A percentile compares a stretch with the other conserved stretches of the same genome.
Conservation (phyloP, 2,329 filamentous ascomycete species). For the Sporothrix variecibatus region DNA sequence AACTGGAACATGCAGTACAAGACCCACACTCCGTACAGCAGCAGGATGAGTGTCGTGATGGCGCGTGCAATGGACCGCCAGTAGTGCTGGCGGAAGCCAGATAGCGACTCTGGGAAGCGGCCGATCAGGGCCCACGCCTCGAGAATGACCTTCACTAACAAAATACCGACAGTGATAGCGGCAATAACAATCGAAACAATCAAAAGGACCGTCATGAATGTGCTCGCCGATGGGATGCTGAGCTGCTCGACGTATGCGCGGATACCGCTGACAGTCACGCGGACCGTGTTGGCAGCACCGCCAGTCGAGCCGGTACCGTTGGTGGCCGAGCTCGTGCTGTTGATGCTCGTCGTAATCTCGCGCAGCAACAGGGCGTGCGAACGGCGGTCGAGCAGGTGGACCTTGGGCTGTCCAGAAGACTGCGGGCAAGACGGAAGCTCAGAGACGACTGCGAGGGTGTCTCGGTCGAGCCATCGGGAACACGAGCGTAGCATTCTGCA, state of each 20-base stretch:
- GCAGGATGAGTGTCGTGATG: slow-evolving; percentile 84
- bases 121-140: slow-evolving; percentile 91
- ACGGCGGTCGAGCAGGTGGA: slow-evolving; percentile 18
- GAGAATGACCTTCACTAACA: slow-evolving; percentile 87
- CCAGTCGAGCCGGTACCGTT: slow-evolving; percentile 26
- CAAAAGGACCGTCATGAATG: slow-evolving; percentile 92
- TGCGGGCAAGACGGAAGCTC: slow-evolving; percentile 58
- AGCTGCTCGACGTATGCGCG: slow-evolving; percentile 82
- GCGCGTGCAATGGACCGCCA: slow-evolving; percentile 90
- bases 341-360: slow-evolving; percentile 50
- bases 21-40: slow-evolving; percentile 94
- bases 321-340: slow-evolving; percentile 36
- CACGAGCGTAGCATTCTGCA: slow-evolving; percentile 75
- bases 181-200: slow-evolving; percentile 86
- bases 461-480: slow-evolving; percentile 60
- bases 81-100: slow-evolving; percentile 91
- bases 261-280: slow-evolving; percentile 68
- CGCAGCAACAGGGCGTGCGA: slow-evolving; percentile 41
- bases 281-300: slow-evolving; percentile 35
- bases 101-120: slow-evolving; percentile 76
- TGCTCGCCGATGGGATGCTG: slow-evolving; percentile 82
- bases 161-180: slow-evolving; percentile 78
- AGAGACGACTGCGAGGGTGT: slow-evolving; percentile 43
- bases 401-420: slow-evolving; percentile 43
- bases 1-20: slow-evolving; percentile 97